These are phyloP conservation scores for Sequoiadendron giganteum DNA, from an alignment of 75 land plant genomes.

Conservation along the genomic window DNA sequence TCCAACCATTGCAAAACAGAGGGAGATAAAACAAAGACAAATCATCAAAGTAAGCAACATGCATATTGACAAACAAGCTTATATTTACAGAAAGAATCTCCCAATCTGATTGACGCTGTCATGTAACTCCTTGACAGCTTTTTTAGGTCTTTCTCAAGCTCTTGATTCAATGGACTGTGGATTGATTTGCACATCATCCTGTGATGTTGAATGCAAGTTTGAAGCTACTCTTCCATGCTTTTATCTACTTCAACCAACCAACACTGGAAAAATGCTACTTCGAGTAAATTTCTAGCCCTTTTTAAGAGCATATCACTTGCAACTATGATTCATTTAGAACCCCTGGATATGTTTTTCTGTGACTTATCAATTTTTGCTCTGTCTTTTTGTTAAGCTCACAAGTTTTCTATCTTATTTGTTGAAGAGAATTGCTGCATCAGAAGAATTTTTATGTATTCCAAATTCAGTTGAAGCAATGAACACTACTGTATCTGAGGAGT, in stretches of 20 bases:
- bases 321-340: neutral
- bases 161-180: constrained; percentile 56
- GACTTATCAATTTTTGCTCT: neutral
- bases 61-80: neutral
- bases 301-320: neutral
- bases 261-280: constrained; percentile 54
- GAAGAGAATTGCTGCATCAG: constrained; percentile 71
- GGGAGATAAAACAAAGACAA: constrained; percentile 35
- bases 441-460: constrained; percentile 58
- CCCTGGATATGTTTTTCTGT: neutral
- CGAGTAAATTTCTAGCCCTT: constrained; percentile 36
- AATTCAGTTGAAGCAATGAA: constrained; percentile 14
- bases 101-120: neutral
- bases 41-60: constrained; percentile 51
- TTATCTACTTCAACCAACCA: constrained; percentile 73
- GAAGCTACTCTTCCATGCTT: constrained; percentile 48
- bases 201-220: constrained; percentile 45
- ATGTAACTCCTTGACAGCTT: constrained; percentile 40
- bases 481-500: constrained; percentile 26
- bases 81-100: neutral
- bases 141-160: constrained; percentile 53
- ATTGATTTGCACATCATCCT: constrained; percentile 59
- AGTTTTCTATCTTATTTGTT: neutral
- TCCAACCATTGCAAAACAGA: constrained; percentile 34
- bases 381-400: constrained; percentile 1